Percentiles rank a stretch among this genome's conserved stretches.
These are phyloP conservation scores for Stropharia rugosoannulata DNA, from an alignment of 768 basidiomycete genomes.

Conservation along the genomic window DNA sequence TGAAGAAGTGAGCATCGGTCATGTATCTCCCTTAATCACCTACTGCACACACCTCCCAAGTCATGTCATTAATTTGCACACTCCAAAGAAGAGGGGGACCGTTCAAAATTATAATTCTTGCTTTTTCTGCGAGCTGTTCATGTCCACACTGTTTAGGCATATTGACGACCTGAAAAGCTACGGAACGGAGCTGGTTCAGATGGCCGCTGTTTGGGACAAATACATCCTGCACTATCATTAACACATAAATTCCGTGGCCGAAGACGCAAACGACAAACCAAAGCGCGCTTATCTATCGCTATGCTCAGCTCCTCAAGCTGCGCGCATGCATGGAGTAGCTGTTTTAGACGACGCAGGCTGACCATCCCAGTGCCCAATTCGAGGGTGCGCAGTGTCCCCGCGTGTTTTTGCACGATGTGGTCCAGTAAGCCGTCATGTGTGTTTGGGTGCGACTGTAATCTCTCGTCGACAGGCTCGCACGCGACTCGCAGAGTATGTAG, in stretches of 20 bases:
- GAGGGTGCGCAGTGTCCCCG: conserved; percentile 29
- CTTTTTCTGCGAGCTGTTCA: not conserved
- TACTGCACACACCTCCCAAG: conserved; percentile 30
- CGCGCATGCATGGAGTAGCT: conserved; percentile 29
- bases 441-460: conserved; percentile 1
- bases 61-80: conserved; percentile 29
- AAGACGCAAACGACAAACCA: conserved; percentile 26
- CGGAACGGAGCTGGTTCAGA: conserved; percentile 22
- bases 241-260: too few species aligned
- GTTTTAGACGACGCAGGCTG: conserved; percentile 21
- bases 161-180: conserved; percentile 31
- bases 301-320: conserved; percentile 35
- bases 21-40: not conserved
- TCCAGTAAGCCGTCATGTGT: conserved; percentile 36
- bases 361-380: conserved; percentile 32
- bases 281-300: conserved; percentile 24
- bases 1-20: not conserved
- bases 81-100: conserved; percentile 22
- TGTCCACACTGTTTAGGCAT: conserved; percentile 11
- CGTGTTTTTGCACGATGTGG: conserved; percentile 36
- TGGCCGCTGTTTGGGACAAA: not conserved
- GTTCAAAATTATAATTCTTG: not conserved
- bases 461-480: conserved; percentile 18
- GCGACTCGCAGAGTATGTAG: conserved; percentile 32
- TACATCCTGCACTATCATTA: not conserved